Evolutionary conservation across 169 alveolate species (phyloP), one percentile per base, ranked within the genome.

Genomic region (Eimeria brunetti): DNA sequence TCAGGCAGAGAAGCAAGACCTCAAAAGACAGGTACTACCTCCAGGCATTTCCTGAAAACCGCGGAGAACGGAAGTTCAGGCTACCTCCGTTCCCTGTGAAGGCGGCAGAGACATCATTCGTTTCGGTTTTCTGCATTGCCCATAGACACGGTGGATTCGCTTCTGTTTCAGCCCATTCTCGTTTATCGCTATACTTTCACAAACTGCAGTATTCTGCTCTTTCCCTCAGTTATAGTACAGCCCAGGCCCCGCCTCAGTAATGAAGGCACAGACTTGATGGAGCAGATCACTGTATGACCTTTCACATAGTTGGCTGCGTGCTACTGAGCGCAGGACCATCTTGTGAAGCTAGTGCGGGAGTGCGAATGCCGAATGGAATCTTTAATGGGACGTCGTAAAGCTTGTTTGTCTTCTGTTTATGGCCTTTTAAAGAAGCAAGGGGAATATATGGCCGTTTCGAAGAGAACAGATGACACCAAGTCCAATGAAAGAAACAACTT

Each of bases 361-460:
- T 86, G 92, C 33, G 92, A 86, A 38, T 86, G 92, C 92, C 78
- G 80, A 49, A 60, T 86, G 92, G 92, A 86, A 53, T 60, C 81
- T 27, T 33, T 58, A 27, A 86, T 86, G 92, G 81, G 83, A 8
- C 92, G 83, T 16, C 78, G 92, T 24, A 24, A 62, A 62, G 92
- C 81, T 8, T 83, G 92, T 20, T 51, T 86, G 44, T 86, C 92
- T 14, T 22, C 67, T 86, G 92, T 86, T 27, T 86, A 86, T 18
- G 92, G 92, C 83, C 92, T 86, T 27, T 36, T 86, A 51, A 58
- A 86, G 41, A 58, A 62, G 27, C 64, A 86, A 58, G 92, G 92
- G 92, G 92, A 86, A 41, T 86, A 60, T 33, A 86, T 64, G 27
- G 92, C 92, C 22, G 92, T 60, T 33, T 36, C 58, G 33, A 38